Percentiles rank a stretch among this genome's conserved stretches.
Evolutionary conservation across 2,329 filamentous ascomycete genomes (phyloP).

Genomic region (Drechslerella dactyloides): DNA sequence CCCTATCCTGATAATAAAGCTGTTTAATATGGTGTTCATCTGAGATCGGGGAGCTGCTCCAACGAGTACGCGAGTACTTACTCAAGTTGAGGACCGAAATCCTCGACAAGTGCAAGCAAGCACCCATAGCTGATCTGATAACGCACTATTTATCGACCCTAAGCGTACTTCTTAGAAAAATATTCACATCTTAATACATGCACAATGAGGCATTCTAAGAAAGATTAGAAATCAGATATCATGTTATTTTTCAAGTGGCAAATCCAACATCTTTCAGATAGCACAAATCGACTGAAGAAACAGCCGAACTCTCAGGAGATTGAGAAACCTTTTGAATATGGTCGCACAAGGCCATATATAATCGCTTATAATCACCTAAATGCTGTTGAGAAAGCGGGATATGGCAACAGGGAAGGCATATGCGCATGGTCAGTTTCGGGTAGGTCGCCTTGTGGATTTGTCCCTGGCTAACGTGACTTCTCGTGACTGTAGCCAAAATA

Average conservation of each 20-base stretch:
- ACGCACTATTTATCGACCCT: slow-evolving; percentile 15
- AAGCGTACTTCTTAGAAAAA: slow-evolving; percentile 5
- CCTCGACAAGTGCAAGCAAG: background rate
- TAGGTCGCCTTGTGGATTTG: background rate
- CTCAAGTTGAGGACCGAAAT: too few relatives aligned
- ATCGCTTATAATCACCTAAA: slow-evolving; percentile 13
- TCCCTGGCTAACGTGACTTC: background rate
- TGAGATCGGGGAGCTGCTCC: too few relatives aligned
- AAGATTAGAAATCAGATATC: background rate
- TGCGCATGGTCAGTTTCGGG: slow-evolving; percentile 13
- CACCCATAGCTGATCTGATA: slow-evolving; percentile 4
- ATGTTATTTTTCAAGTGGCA: slow-evolving; percentile 20
- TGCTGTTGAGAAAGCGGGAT: slow-evolving; percentile 18
- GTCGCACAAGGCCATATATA: slow-evolving; percentile 26
- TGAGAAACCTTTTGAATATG: too few relatives aligned
- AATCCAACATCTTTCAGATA: background rate
- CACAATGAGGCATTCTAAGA: slow-evolving; percentile 10
- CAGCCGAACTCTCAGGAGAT: too few relatives aligned
- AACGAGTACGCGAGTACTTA: too few relatives aligned
- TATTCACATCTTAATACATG: background rate
- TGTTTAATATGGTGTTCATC: too few relatives aligned
- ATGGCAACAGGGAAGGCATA: slow-evolving; percentile 8
- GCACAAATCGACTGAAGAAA: too few relatives aligned
- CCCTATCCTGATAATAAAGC: too few relatives aligned
- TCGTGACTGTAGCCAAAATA: background rate